phyloP scores from a whole-genome alignment of 768 basidiomycete species.

The Daedaleopsis sinensis region DNA sequence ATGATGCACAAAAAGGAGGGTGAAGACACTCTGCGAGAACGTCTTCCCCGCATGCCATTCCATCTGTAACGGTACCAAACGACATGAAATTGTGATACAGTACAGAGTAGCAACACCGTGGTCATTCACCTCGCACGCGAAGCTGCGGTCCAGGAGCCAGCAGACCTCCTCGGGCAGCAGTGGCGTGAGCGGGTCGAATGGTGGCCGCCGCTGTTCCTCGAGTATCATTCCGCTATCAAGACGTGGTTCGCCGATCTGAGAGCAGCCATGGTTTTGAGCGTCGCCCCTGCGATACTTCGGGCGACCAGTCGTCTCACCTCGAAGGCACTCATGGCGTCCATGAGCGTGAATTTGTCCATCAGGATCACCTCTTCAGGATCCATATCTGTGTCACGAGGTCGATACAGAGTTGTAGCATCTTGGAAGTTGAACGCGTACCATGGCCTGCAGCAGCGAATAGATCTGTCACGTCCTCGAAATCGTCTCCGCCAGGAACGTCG shows the following conservation, averaged over 20 bases:
- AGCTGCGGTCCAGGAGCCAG: constrained; percentile 81
- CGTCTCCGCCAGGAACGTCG: constrained; percentile 57
- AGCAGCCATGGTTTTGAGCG: not conserved
- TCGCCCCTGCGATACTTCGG: not conserved
- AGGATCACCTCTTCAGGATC: constrained; percentile 62
- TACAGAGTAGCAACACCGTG: constrained; percentile 7
- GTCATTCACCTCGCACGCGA: constrained; percentile 73
- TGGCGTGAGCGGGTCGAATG: constrained; percentile 65
- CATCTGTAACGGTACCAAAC: constrained; percentile 54
- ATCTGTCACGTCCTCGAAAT: constrained; percentile 65
- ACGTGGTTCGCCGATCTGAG: constrained; percentile 86
- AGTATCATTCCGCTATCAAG: constrained; percentile 78
- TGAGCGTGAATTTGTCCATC: constrained; percentile 69
- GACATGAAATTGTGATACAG: constrained; percentile 15
- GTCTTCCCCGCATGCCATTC: constrained; percentile 86
- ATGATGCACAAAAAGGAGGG: constrained; percentile 72
- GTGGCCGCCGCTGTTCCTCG: constrained; percentile 43
- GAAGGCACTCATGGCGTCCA: constrained; percentile 94
- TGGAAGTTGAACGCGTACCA: constrained; percentile 43
- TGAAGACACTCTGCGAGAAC: constrained; percentile 86
- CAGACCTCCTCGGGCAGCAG: constrained; percentile 82
- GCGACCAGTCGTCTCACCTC: constrained; percentile 53
- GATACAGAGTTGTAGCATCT: not conserved
- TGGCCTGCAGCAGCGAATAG: constrained; percentile 61
- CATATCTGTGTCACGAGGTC: constrained; percentile 50